Evolutionary conservation across 345 rosid genomes (phyloP), one percentile per base, ranked within the genome.

Genomic region (Noccaea bulbosa): DNA sequence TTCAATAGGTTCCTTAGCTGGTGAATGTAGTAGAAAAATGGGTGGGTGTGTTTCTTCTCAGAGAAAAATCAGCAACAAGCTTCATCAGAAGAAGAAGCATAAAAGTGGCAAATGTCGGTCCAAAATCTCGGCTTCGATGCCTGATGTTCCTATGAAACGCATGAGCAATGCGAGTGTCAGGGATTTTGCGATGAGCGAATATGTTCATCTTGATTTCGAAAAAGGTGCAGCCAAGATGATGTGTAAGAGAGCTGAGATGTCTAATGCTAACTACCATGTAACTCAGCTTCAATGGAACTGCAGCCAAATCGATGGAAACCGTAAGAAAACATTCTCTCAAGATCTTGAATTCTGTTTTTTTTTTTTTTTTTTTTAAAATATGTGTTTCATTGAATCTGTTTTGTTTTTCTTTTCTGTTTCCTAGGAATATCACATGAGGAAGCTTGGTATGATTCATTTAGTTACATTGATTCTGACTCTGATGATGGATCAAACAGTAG

Each of bases 221-320:
- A 84, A 81, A 38, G 82, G 81, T 4, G 75, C 82, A 7, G 83
- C 87, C 83, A 53, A 77, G 82, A 56, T 80, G 73, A 66, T 74
- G 73, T 67, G 88, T 81, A 83, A 78, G 70, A 77, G 83, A 79
- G 83, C 87, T 50, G 92, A 84, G 51, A 78, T 83, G 69, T 73
- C 94, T 15, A 84, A 83, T 54, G 72, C 75, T 83, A 77, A 67
- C 34, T 86, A 84, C 71, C 94, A 86, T 69, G 66, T 75, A 44
- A 85, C 89, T 57, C 95, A 91, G 78, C 70, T 88, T 59, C 97
- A 88, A 70, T 85, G 92, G 94, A 88, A 88, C 82, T 84, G 83
- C 58, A 79, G 86, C 68, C 93, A 84, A 71, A 79, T 79, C 52
- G 89, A 85, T 73, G 82, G 75, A 65, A 81, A 78, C 54, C 86